Evolutionary conservation across 495 filamentous ascomycete genomes (phyloP).

Genomic region (Aspergillus haitiensis): DNA sequence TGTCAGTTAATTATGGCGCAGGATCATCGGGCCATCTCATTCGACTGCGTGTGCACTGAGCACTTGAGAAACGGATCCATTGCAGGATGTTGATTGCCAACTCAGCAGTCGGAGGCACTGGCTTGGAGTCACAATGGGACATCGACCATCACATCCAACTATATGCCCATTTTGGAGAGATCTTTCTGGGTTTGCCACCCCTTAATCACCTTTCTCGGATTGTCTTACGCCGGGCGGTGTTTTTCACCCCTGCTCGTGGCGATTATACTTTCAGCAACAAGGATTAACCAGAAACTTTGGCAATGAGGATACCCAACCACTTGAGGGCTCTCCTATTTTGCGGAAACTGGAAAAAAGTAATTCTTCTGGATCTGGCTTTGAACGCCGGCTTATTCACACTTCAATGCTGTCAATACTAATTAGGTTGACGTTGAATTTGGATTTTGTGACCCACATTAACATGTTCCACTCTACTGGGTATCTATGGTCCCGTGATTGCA

Average conservation of each 20-base stretch:
- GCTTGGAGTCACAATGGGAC: conserved; percentile 29
- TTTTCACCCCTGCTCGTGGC: conserved; percentile 28
- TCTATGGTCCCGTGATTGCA: conserved; percentile 46
- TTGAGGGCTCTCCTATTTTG: conserved; percentile 17
- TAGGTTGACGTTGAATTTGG: conserved; percentile 47
- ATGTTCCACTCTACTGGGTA: conserved; percentile 43
- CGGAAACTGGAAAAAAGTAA: conserved; percentile 15
- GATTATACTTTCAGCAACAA: conserved; percentile 35
- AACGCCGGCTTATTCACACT: not conserved
- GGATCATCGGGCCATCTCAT: conserved; percentile 31
- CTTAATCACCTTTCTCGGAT: conserved; percentile 30
- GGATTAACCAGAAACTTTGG: conserved; percentile 30
- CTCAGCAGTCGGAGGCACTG: conserved; percentile 32
- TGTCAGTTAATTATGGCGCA: conserved; percentile 22
- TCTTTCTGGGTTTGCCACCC: conserved; percentile 35
- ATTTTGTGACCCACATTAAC: conserved; percentile 44
- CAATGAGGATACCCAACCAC: conserved; percentile 33
- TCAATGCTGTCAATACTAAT: conserved; percentile 1
- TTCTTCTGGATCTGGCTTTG: not conserved
- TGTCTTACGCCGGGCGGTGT: conserved; percentile 33
- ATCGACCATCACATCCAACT: conserved; percentile 24
- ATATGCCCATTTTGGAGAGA: conserved; percentile 24
- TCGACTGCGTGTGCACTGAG: conserved; percentile 24
- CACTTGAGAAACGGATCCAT: conserved; percentile 31
- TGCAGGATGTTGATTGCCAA: conserved; percentile 40